Evolutionary conservation across 2,329 filamentous ascomycete genomes (phyloP).

Genomic region (Pseudocercospora eumusae): DNA sequence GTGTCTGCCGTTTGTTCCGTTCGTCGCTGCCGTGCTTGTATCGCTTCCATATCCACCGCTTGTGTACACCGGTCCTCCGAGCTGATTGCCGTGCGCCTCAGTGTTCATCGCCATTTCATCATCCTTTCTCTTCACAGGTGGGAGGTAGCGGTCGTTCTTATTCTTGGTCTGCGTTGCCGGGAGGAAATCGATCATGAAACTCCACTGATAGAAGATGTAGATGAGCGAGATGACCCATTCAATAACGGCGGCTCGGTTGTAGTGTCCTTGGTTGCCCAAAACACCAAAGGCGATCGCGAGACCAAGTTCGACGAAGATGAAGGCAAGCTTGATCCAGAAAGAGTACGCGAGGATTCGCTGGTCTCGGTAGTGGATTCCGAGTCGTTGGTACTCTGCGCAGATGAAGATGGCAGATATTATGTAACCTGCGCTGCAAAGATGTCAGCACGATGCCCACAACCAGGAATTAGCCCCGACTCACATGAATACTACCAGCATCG

Average conservation of each 20-base stretch:
- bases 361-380: conserved; percentile 77
- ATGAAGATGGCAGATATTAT: conserved; percentile 82
- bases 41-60: conserved; percentile 26
- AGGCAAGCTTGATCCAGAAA: conserved; percentile 84
- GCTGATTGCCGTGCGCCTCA: conserved; percentile 32
- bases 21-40: conserved; percentile 8
- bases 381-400: conserved; percentile 84
- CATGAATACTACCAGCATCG: conserved; percentile 81
- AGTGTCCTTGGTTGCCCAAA: conserved; percentile 33
- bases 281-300: conserved; percentile 74
- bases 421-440: conserved; percentile 61
- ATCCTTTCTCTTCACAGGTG: conserved; percentile 42
- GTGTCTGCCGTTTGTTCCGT: conserved; percentile 8
- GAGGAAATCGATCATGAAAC: conserved; percentile 80
- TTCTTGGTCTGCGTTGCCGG: conserved; percentile 69
- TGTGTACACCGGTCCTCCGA: conserved; percentile 39
- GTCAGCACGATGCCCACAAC: not conserved
- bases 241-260: conserved; percentile 72
- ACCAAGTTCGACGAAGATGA: conserved; percentile 76
- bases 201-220: conserved; percentile 81
- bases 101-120: conserved; percentile 37
- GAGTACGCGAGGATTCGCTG: conserved; percentile 72
- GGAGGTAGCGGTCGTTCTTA: conserved; percentile 39
- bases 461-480: not conserved
- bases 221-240: conserved; percentile 80